Percentiles rank a stretch among this genome's conserved stretches.
Evolutionary conservation across 2,329 filamentous ascomycete genomes (phyloP).

Genomic region (Ambrosiella cleistominuta): DNA sequence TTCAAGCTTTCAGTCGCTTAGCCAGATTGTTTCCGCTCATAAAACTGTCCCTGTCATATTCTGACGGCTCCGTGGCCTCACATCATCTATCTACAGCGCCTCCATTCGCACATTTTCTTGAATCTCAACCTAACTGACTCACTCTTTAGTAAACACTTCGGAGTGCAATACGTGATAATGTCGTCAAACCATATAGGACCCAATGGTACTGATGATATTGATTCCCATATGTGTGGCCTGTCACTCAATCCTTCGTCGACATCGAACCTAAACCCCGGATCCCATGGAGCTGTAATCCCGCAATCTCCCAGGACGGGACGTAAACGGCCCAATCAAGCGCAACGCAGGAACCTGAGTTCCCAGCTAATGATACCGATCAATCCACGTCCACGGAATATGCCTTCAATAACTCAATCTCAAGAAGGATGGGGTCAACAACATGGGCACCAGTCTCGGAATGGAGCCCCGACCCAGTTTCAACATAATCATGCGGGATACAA

Average conservation of each 20-base stretch:
- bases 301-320: conserved; percentile 1
- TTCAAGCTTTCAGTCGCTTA: too few species aligned
- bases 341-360: conserved; percentile 44
- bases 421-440: not conserved
- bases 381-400: conserved; percentile 19
- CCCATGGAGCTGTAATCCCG: not conserved
- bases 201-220: not conserved
- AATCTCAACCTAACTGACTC: not conserved
- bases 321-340: conserved; percentile 42
- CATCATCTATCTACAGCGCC: too few species aligned
- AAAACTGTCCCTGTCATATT: not conserved
- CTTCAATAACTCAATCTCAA: not conserved
- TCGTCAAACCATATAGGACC: not conserved
- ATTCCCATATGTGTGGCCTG: not conserved
- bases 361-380: conserved; percentile 40
- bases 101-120: too few species aligned
- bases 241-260: not conserved
- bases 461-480: not conserved
- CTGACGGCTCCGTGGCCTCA: too few species aligned
- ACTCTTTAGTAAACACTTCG: not conserved
- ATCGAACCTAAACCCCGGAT: not conserved
- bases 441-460: not conserved
- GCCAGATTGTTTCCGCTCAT: not conserved
- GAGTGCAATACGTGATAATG: not conserved
- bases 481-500: not conserved